phyloP scores from a whole-genome alignment of 2,329 filamentous ascomycete genomes.

The Zymoseptoria ardabiliae region DNA sequence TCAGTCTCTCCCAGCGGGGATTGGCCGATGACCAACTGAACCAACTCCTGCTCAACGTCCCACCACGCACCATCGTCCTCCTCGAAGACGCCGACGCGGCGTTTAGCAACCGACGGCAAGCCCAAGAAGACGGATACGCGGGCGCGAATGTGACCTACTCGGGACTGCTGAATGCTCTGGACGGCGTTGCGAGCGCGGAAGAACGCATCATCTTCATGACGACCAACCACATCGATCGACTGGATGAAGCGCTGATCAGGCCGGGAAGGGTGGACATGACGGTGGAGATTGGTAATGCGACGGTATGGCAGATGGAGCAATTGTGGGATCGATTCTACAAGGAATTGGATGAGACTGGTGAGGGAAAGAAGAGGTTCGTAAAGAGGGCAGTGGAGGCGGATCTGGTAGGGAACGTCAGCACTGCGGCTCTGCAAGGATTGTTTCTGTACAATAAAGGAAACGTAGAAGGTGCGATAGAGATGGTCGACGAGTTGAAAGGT shows the following conservation, averaged over 20 bases:
- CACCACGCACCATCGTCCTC: conserved; percentile 71
- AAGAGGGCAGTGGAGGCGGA: conserved; percentile 60
- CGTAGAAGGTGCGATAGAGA: conserved; percentile 70
- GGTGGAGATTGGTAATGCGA: conserved; percentile 80
- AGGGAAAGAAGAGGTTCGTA: conserved; percentile 62
- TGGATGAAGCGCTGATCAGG: conserved; percentile 82
- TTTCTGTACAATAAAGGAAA: conserved; percentile 94
- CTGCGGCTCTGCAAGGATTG: conserved; percentile 84
- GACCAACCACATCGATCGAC: conserved; percentile 83
- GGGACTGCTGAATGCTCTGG: conserved; percentile 62
- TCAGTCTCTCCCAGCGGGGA: conserved; percentile 83
- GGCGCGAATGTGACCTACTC: conserved; percentile 92
- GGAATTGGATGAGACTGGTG: conserved; percentile 61
- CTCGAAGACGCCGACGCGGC: conserved; percentile 90
- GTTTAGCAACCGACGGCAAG: conserved; percentile 71
- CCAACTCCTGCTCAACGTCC: conserved; percentile 76
- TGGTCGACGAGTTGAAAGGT: conserved; percentile 25
- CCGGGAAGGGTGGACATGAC: conserved; percentile 94
- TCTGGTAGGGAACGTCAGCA: conserved; percentile 67
- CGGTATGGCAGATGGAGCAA: conserved; percentile 70
- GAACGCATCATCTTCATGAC: conserved; percentile 91
- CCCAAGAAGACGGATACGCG: conserved; percentile 73
- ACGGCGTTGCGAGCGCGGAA: conserved; percentile 90
- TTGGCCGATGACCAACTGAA: conserved; percentile 85
- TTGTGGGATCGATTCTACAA: conserved; percentile 97